phyloP scores from a whole-genome alignment of 2,329 filamentous ascomycete genomes.

The Colletotrichum noveboracense region DNA sequence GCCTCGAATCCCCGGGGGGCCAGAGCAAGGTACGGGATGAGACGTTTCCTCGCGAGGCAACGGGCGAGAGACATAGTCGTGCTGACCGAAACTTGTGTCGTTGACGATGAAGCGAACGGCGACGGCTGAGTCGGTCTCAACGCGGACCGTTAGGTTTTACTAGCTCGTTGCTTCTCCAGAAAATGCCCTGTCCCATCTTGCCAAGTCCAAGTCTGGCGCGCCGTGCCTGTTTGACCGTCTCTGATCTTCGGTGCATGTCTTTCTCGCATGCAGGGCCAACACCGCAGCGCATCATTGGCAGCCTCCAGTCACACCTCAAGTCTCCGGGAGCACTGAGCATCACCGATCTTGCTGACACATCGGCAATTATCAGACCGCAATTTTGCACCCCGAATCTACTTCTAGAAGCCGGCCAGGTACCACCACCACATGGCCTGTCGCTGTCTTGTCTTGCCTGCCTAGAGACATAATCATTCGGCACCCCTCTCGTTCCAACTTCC shows the following conservation, averaged over 20 bases:
- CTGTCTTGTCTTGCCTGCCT: neutral
- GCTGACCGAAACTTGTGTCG: neutral
- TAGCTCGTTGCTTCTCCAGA: neutral
- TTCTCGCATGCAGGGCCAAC: neutral
- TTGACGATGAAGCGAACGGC: neutral
- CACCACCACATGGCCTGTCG: neutral
- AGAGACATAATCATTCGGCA: neutral
- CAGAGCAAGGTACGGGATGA: neutral
- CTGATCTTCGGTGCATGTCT: neutral
- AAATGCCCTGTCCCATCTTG: neutral
- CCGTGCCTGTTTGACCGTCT: neutral
- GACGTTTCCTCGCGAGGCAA: neutral
- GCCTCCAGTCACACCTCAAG: neutral
- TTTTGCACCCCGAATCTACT: neutral
- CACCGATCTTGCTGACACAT: neutral
- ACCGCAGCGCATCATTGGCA: neutral
- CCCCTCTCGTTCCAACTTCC: neutral
- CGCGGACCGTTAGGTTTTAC: slow-evolving; percentile 13
- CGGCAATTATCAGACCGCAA: neutral
- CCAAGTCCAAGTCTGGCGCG: neutral
- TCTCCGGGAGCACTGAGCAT: neutral
- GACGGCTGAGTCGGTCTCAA: neutral
- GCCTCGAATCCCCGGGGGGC: neutral
- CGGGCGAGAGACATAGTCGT: neutral
- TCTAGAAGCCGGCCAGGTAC: neutral